A percentile compares a stretch with the other conserved stretches of the same genome.
phyloP scores from a whole-genome alignment of 139 green algal genomes.

The Desmodesmus armatus region DNA sequence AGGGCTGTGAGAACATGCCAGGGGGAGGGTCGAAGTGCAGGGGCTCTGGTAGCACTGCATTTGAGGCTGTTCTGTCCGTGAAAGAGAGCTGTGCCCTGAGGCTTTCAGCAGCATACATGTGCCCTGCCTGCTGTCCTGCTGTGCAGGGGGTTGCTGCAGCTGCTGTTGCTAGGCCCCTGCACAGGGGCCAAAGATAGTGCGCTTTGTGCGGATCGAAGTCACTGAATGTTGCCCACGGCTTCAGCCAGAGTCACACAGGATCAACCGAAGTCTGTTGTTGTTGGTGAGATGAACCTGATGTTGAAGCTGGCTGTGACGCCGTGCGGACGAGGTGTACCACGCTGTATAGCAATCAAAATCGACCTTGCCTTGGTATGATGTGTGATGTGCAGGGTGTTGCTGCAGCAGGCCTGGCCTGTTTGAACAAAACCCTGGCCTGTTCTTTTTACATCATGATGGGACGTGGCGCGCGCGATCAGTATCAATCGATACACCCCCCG shows the following conservation, averaged over 20 bases:
- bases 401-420: neutral
- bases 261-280: neutral
- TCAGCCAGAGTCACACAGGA: neutral
- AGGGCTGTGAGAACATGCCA: constrained; percentile 36
- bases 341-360: too few relatives aligned
- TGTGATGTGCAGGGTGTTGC: too few relatives aligned
- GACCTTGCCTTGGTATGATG: too few relatives aligned
- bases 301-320: neutral
- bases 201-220: neutral
- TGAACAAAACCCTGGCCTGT: neutral
- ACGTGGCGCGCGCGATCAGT: neutral
- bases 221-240: neutral
- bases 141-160: neutral
- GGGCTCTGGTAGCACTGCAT: neutral
- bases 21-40: neutral
- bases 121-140: neutral
- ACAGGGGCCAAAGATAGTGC: neutral
- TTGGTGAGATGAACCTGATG: neutral
- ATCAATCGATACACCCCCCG: neutral
- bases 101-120: neutral
- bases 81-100: neutral
- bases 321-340: neutral
- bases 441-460: neutral
- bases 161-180: too few relatives aligned
- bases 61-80: constrained; percentile 24